A percentile compares a stretch with the other conserved stretches of the same genome.
These are phyloP conservation scores for Mycena vulgaris DNA, from an alignment of 768 basidiomycete species.

Conservation along the genomic window DNA sequence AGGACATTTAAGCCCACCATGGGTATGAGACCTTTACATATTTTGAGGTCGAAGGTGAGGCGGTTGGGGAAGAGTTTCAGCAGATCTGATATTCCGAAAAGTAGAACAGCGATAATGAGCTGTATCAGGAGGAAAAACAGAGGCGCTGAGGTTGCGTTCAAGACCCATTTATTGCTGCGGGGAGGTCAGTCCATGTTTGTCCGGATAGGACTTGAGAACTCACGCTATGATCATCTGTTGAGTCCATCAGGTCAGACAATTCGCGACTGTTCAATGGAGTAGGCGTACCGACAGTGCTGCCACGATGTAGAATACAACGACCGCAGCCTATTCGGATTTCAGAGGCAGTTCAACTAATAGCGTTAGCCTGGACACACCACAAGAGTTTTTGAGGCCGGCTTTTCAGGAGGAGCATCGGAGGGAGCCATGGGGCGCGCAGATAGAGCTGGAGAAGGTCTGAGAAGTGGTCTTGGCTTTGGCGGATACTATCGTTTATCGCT, in stretches of 20 bases:
- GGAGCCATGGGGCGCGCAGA: constrained; percentile 27
- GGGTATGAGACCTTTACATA: constrained; percentile 69
- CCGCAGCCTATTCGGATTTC: constrained; percentile 57
- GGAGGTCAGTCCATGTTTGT: constrained; percentile 15
- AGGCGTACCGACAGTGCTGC: constrained; percentile 73
- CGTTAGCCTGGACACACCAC: constrained; percentile 44
- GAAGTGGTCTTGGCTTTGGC: too few relatives aligned
- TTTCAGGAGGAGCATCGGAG: constrained; percentile 25
- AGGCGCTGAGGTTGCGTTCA: constrained; percentile 69
- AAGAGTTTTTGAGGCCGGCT: constrained; percentile 44
- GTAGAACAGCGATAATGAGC: constrained; percentile 74
- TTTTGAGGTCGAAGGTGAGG: constrained; percentile 60
- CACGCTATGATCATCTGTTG: constrained; percentile 35
- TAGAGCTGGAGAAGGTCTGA: too few relatives aligned
- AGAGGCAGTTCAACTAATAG: neutral
- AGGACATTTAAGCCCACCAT: constrained; percentile 72
- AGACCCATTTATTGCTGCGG: constrained; percentile 77
- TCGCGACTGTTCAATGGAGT: neutral
- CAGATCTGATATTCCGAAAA: constrained; percentile 59
- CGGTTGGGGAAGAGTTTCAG: constrained; percentile 64
- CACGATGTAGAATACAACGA: constrained; percentile 75
- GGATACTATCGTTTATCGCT: too few relatives aligned
- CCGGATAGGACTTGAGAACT: neutral
- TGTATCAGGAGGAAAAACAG: constrained; percentile 80
- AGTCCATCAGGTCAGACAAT: constrained; percentile 25